Conservation (phyloP, 2,329 filamentous ascomycete genomes). For the Pseudogymnoascus destructans region DNA sequence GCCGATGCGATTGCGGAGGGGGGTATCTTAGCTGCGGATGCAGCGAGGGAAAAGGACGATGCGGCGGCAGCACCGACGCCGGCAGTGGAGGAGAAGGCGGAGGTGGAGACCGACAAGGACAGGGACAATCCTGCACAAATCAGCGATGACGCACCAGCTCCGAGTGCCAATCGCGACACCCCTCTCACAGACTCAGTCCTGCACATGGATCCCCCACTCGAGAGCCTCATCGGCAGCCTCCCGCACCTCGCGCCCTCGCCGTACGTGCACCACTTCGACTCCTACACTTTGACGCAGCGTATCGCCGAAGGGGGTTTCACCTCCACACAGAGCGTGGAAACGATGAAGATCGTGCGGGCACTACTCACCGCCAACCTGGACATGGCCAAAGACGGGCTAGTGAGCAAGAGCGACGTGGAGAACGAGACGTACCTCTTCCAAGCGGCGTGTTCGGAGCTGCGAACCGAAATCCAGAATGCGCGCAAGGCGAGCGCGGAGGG, state of each 20-base stretch:
- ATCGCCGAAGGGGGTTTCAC: constrained; percentile 61
- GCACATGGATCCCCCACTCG: constrained; percentile 32
- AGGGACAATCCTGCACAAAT: constrained; percentile 5
- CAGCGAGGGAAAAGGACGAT: constrained; percentile 8
- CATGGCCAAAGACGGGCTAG: constrained; percentile 63
- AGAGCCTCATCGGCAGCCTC: constrained; percentile 31
- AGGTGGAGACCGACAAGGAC: constrained; percentile 1
- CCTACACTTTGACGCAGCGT: constrained; percentile 73
- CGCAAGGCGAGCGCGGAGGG: constrained; percentile 66
- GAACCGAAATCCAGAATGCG: constrained; percentile 71
- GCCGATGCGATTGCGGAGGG: constrained; percentile 13
- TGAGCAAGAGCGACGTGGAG: constrained; percentile 85
- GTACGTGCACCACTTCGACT: constrained; percentile 95
- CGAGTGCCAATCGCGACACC: constrained; percentile 16
- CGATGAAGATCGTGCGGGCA: constrained; percentile 84
- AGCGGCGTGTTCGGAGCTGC: constrained; percentile 83
- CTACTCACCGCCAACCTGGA: constrained; percentile 69
- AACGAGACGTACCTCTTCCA: constrained; percentile 92
- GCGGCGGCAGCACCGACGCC: not conserved
- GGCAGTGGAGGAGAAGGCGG: constrained; percentile 7
- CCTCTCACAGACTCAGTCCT: not conserved
- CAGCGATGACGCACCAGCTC: constrained; percentile 19
- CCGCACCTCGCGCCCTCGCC: constrained; percentile 61
- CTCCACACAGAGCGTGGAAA: constrained; percentile 59
- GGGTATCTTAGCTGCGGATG: constrained; percentile 2